Evolutionary conservation across 208 protist genomes (phyloP).

Genomic region (Leishmania tropica): DNA sequence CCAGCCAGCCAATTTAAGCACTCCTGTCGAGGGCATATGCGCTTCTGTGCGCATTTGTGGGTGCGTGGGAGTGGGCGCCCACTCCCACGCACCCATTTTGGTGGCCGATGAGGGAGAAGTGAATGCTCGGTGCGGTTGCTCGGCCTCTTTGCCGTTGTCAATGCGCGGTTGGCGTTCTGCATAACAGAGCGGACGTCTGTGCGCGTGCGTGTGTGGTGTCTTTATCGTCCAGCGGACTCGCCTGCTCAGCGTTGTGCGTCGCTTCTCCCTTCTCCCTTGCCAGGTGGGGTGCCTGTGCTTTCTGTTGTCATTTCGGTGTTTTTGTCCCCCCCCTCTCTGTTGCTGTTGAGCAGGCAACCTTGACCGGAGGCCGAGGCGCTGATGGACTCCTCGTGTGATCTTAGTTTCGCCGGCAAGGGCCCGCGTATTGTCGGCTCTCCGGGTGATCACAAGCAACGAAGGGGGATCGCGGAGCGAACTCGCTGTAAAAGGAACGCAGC

Average conservation of each 20-base stretch:
- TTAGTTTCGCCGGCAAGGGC: neutral
- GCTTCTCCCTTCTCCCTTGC: neutral
- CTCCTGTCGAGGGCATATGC: no score
- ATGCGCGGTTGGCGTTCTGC: neutral
- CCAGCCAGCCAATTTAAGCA: slow-evolving; percentile 36
- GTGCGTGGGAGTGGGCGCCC: neutral
- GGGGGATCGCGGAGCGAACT: neutral
- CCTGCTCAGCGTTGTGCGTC: neutral
- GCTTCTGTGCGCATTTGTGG: neutral
- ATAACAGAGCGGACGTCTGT: neutral
- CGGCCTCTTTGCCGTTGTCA: neutral
- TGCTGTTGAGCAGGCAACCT: neutral
- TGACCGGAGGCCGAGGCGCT: neutral
- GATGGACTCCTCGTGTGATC: neutral
- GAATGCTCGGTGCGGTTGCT: neutral
- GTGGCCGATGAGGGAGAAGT: neutral
- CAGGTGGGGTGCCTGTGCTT: neutral
- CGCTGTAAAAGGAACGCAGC: neutral
- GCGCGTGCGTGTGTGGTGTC: neutral
- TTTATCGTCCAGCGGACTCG: neutral
- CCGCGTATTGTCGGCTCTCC: neutral
- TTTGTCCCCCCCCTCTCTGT: neutral
- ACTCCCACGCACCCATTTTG: neutral
- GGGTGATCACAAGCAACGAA: neutral
- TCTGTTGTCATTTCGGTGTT: neutral